A percentile compares a stretch with the other conserved stretches of the same genome.
Conservation (phyloP, 768 basidiomycete species). For the Mrakia blollopis region DNA sequence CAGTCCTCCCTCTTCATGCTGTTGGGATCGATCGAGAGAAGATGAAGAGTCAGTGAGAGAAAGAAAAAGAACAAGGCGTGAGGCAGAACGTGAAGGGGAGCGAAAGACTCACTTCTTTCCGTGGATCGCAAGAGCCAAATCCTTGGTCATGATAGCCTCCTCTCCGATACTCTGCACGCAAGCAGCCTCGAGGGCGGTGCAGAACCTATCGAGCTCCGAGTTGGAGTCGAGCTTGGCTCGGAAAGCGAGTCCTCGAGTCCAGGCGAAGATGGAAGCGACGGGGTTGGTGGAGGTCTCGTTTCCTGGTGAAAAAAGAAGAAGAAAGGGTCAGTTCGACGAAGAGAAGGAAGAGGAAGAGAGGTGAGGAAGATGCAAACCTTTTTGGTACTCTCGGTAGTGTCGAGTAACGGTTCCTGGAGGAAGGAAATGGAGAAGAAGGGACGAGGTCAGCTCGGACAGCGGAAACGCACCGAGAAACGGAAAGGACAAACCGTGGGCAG, state of each 20-base stretch:
- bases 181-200: slow-evolving; percentile 69
- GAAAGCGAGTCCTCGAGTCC: slow-evolving; percentile 82
- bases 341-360: not conserved
- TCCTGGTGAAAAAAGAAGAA: slow-evolving; percentile 47
- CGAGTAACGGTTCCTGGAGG: slow-evolving; percentile 74
- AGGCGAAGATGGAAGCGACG: slow-evolving; percentile 96
- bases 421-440: not conserved
- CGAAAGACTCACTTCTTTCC: slow-evolving; percentile 55
- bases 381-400: slow-evolving; percentile 95
- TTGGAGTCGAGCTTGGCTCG: slow-evolving; percentile 89
- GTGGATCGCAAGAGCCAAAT: slow-evolving; percentile 88
- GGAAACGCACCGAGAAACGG: too few relatives aligned
- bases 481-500: slow-evolving; percentile 68
- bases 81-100: not conserved
- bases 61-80: not conserved
- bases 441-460: not conserved
- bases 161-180: slow-evolving; percentile 87
- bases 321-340: not conserved
- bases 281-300: slow-evolving; percentile 98
- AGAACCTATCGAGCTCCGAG: slow-evolving; percentile 66
- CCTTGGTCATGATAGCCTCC: slow-evolving; percentile 94
- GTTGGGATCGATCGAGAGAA: not conserved
- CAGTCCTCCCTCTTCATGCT: slow-evolving; percentile 85
- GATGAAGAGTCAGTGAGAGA: not conserved
- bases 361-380: slow-evolving; percentile 43